Base-by-base conservation (phyloP, 192 early-diverging fungal species). In the Gamsiella multidivaricata region DNA sequence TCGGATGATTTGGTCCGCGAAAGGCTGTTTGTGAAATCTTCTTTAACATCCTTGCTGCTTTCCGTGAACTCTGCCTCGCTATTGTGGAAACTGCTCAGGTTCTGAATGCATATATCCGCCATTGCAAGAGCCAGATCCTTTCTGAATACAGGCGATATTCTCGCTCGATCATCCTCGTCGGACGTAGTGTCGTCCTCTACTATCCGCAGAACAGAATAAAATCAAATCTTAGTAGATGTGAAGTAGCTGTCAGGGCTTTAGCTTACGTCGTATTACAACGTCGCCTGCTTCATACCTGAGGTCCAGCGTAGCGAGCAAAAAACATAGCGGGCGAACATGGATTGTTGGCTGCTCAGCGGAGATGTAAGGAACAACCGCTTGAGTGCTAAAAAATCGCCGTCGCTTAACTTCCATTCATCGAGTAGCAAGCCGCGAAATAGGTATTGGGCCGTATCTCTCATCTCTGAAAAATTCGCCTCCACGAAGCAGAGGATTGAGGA, bases 391-490 rank as follows among this genome's bases (percentile, higher is more conserved):
- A 86, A 65, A 41, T 86, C 85, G 9, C 65, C 69, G 7, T 18
- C 55, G 14, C 65, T 42, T n/a, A 84, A 45, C 7, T 33, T 14
- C 85, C 85, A 86, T 26, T 80, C 59, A 4, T 71, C 66, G 31
- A 86, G 34, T 32, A 71, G 80, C 9, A 86, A 56, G 12, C 75
- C 80, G 11, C 70, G 80, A 45, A 86, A 86, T 17, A 86, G 33
- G 54, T 86, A 86, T 22, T 83, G 71, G 8, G 81, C 71, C 75
- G 81, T 81, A 12, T 70, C 49, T 10, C 78, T 80, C 61, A 86
- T 84, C 1, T 64, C 61, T 14, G 60, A 42, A 15, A 83, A 81
- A 36, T 86, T 26, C 11, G 50, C 51, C n/a, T 69, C 72, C 2
- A 81, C 82, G 61, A 80, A 83, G 9, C 61, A 59, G 15, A 86